Evolutionary conservation across 2,329 filamentous ascomycete genomes (phyloP).

Genomic region (Fusarium equiseti): DNA sequence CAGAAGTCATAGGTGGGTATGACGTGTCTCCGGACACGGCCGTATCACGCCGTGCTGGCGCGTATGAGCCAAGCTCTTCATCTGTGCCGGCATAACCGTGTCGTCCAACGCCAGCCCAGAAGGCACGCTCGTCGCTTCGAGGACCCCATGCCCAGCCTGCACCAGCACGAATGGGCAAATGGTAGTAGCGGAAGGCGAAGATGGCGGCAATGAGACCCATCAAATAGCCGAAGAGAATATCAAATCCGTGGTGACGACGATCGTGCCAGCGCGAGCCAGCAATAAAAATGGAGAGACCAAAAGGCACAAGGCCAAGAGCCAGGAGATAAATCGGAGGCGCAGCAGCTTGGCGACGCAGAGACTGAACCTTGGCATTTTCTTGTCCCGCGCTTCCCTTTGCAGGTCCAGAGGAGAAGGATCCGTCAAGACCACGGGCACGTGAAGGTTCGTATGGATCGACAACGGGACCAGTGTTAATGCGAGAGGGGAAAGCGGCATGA

Average conservation of each 20-base stretch:
- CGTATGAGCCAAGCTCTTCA: slow-evolving; percentile 38
- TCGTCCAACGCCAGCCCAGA: slow-evolving; percentile 79
- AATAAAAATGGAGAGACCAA: slow-evolving; percentile 83
- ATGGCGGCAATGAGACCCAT: slow-evolving; percentile 79
- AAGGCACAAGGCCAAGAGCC: slow-evolving; percentile 75
- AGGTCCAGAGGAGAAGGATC: slow-evolving; percentile 36
- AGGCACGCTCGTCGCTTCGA: slow-evolving; percentile 77
- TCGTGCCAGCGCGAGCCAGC: slow-evolving; percentile 88
- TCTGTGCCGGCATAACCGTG: slow-evolving; percentile 65
- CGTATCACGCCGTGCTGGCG: slow-evolving; percentile 27
- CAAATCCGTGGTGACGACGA: slow-evolving; percentile 91
- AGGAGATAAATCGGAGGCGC: slow-evolving; percentile 86
- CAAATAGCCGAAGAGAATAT: slow-evolving; percentile 85
- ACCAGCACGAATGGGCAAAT: slow-evolving; percentile 78
- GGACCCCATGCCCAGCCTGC: slow-evolving; percentile 93
- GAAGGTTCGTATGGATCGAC: slow-evolving; percentile 51
- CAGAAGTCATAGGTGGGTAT: slow-evolving; percentile 44
- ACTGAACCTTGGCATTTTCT: slow-evolving; percentile 52
- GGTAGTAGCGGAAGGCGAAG: slow-evolving; percentile 87
- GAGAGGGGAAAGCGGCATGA: slow-evolving; percentile 81
- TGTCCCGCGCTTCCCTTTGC: slow-evolving; percentile 44
- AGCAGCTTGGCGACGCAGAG: slow-evolving; percentile 76
- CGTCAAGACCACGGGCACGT: slow-evolving; percentile 38
- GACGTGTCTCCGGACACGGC: slow-evolving; percentile 47
- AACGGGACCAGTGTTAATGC: slow-evolving; percentile 60